A percentile compares a stretch with the other conserved stretches of the same genome.
Evolutionary conservation across 352 stramenopile genomes (phyloP).

Genomic region (Phytophthora parvispora): DNA sequence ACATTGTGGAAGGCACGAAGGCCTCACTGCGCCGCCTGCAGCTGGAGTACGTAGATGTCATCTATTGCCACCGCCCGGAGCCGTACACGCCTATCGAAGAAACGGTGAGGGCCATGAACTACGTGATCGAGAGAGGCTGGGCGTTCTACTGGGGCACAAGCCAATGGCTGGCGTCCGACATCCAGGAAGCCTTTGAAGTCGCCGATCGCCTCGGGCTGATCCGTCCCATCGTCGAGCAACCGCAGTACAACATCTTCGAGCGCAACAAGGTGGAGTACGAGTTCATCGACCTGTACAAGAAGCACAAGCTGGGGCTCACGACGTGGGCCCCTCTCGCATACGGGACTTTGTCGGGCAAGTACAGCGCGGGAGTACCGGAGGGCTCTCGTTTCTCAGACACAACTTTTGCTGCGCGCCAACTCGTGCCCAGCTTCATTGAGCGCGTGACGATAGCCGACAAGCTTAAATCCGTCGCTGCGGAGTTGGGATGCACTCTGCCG

Average conservation of each 20-base stretch:
- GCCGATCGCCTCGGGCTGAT: conserved; percentile 43
- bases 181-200: conserved; percentile 50
- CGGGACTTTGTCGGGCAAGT: conserved; percentile 8
- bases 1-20: conserved; percentile 29
- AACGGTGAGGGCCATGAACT: conserved; percentile 15
- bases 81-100: conserved; percentile 41
- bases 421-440: too few species aligned
- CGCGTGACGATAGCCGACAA: conserved; percentile 11
- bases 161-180: conserved; percentile 56
- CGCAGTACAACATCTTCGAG: conserved; percentile 47
- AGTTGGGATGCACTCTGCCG: conserved; percentile 7
- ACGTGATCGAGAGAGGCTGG: conserved; percentile 10
- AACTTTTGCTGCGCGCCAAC: too few species aligned
- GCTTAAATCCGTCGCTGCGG: conserved; percentile 13
- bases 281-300: conserved; percentile 17
- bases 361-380: conserved; percentile 6
- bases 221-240: conserved; percentile 47
- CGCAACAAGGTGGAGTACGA: conserved; percentile 29
- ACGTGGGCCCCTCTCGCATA: conserved; percentile 4
- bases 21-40: conserved; percentile 25
- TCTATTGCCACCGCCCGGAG: conserved; percentile 54
- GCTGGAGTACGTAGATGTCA: conserved; percentile 33
- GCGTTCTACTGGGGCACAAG: conserved; percentile 25
- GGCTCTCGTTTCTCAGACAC: conserved; percentile 1
- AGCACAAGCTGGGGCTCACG: conserved; percentile 11